These are phyloP conservation scores for Lactarius pseudohatsudake DNA, from an alignment of 768 basidiomycete genomes.

Conservation along the genomic window DNA sequence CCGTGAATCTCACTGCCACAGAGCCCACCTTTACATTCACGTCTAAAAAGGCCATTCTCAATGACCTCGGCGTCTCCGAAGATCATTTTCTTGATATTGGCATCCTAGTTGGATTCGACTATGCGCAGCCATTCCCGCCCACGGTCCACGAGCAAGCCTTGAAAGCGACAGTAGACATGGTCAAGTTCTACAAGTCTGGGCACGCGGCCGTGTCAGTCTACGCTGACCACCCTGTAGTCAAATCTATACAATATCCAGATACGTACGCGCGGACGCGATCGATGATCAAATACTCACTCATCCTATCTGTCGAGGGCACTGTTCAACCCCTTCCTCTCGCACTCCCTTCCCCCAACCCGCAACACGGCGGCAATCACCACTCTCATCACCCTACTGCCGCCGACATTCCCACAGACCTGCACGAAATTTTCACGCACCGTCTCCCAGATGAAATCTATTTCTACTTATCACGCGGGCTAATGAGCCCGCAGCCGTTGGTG, in stretches of 20 bases:
- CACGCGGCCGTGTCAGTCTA: conserved; percentile 75
- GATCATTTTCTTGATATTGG: conserved; percentile 96
- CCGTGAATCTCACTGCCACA: conserved; percentile 70
- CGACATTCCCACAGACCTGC: conserved; percentile 88
- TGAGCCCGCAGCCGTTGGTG: conserved; percentile 88
- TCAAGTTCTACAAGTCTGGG: conserved; percentile 90
- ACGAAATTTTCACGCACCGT: conserved; percentile 92
- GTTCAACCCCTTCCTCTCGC: conserved; percentile 82
- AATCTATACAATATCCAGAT: conserved; percentile 76
- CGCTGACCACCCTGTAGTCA: conserved; percentile 79
- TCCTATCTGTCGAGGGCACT: conserved; percentile 83
- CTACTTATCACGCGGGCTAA: conserved; percentile 89
- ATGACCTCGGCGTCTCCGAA: conserved; percentile 62
- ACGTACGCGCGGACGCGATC: conserved; percentile 85
- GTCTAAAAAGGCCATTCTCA: conserved; percentile 74
- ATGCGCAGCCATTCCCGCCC: conserved; percentile 77
- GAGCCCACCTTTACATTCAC: conserved; percentile 79
- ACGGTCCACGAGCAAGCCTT: conserved; percentile 77
- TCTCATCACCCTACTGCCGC: conserved; percentile 72
- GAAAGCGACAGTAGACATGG: conserved; percentile 87
- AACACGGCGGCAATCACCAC: conserved; percentile 55
- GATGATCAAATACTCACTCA: conserved; percentile 89
- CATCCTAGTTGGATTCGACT: conserved; percentile 88
- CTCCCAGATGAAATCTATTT: conserved; percentile 96
- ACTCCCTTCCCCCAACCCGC: conserved; percentile 47